Evolutionary conservation across 2,329 filamentous ascomycete species (phyloP), one percentile per base, ranked within the genome.

Genomic region (Ramularia collo-cygni): DNA sequence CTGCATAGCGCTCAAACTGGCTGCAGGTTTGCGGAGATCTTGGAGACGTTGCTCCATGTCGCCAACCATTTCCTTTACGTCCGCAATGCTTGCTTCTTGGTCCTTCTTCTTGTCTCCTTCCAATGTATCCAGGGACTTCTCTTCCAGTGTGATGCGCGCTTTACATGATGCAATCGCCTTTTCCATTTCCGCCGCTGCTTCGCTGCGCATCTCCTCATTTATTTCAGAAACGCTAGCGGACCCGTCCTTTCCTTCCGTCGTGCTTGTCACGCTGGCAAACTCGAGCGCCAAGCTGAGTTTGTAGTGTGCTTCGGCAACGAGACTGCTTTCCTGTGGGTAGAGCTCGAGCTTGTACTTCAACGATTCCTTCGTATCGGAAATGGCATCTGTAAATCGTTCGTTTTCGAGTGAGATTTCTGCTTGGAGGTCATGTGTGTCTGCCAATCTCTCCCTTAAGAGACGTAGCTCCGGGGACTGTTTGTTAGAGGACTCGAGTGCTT

Each of bases 391-490:
- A 59, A 95, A 98, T 69, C 84, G 81, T 66, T 96, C 92, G 53
- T 92, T 95, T 67, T 98, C 92, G 18, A 98, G 72, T n/a, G 85
- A 93, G 47, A 98, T 95, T 65, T 98, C 92, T 8, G 89, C 85
- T 47, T 96, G 83, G 40, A 95, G 76, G 60, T 95, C 89, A 61
- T 95, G 87, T 7, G 87, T 94, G 59, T 98, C 92, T 45, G 87
- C 87, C 24, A 96, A 75, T 41, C 87, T 80, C 64, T 94, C 86
- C 64, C 88, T 89, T 57, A 89, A 71, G 45, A 84, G 78, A 49
- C 73, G 68, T 14, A 68, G 63, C 28, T 64, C 55, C 4, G 61
- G 59, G 27, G 33, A 38, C 36, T 62, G 46, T 28, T 64, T 65
- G 5, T 64, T 65, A 54, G 76, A 71, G 31, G 63, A 67, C 18